Conservation (phyloP, 139 green algal genomes). For the Ettlia oleoabundans region DNA sequence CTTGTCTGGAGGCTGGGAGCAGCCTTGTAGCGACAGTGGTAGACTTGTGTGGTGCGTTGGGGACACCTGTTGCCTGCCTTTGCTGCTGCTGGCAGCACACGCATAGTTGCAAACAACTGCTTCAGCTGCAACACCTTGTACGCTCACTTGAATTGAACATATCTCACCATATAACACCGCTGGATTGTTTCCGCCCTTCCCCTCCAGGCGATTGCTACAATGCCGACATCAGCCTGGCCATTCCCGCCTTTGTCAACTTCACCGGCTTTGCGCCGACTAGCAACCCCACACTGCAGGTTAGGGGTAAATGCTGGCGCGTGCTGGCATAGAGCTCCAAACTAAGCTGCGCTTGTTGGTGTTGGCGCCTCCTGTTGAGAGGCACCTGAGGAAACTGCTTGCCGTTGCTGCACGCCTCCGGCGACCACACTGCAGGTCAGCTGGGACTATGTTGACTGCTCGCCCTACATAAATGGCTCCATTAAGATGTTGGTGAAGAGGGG, state of each 20-base stretch:
- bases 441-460: slow-evolving; percentile 39
- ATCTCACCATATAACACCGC: too few relatives aligned
- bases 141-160: too few relatives aligned
- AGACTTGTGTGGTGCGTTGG: slow-evolving; percentile 42
- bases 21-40: slow-evolving; percentile 38
- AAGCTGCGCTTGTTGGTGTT: not conserved
- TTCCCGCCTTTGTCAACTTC: slow-evolving; percentile 38
- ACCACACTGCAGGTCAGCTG: slow-evolving; percentile 13
- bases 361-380: too few relatives aligned
- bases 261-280: not conserved
- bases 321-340: too few relatives aligned
- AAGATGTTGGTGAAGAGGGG: slow-evolving; percentile 52
- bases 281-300: slow-evolving; percentile 23
- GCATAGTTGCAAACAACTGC: too few relatives aligned
- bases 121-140: too few relatives aligned
- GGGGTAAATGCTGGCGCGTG: not conserved
- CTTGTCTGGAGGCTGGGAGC: slow-evolving; percentile 13
- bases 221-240: slow-evolving; percentile 16
- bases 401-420: too few relatives aligned
- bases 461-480: slow-evolving; percentile 41
- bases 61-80: too few relatives aligned
- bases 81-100: too few relatives aligned
- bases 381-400: too few relatives aligned
- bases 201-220: slow-evolving; percentile 36
- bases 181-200: too few relatives aligned